Percentiles rank a stretch among this genome's conserved stretches.
phyloP scores from a whole-genome alignment of 139 green algal genomes.

The Chlorella sorokiniana region DNA sequence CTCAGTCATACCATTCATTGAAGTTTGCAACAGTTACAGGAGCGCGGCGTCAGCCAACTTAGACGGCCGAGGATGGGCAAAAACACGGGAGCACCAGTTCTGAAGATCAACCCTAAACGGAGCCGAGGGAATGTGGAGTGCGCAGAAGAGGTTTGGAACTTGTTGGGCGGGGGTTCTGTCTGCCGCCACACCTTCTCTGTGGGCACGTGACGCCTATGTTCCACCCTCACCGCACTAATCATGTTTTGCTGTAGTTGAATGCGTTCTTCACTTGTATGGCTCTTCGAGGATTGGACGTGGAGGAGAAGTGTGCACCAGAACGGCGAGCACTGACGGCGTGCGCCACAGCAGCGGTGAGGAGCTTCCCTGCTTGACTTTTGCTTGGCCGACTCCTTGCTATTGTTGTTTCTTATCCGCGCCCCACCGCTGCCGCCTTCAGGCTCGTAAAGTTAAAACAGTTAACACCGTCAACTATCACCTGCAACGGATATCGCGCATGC shows the following conservation, averaged over 20 bases:
- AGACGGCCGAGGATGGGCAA: background rate
- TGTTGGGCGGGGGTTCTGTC: background rate
- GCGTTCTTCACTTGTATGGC: constrained; percentile 29
- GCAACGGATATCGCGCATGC: constrained; percentile 22
- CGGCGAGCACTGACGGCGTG: constrained; percentile 30
- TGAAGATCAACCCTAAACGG: background rate
- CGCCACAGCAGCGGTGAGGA: constrained; percentile 38
- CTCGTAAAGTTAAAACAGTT: constrained; percentile 17
- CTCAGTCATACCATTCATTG: too few relatives aligned
- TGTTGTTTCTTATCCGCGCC: background rate
- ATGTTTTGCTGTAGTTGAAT: constrained; percentile 7
- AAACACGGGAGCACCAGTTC: background rate
- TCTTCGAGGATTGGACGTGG: constrained; percentile 12
- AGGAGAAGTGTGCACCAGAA: constrained; percentile 35
- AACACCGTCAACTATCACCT: constrained; percentile 46
- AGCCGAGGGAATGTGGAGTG: background rate
- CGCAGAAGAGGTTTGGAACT: background rate
- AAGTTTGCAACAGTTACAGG: too few relatives aligned
- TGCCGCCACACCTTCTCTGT: background rate
- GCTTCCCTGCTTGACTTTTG: background rate
- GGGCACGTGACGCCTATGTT: background rate
- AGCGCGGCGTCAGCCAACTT: too few relatives aligned
- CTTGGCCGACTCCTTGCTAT: too few relatives aligned
- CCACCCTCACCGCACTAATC: too few relatives aligned
- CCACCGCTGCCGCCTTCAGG: constrained; percentile 16